A percentile compares a stretch with the other conserved stretches of the same genome.
Evolutionary conservation across 2,329 filamentous ascomycete species (phyloP).

Genomic region (Diaporthe citrichinensis): DNA sequence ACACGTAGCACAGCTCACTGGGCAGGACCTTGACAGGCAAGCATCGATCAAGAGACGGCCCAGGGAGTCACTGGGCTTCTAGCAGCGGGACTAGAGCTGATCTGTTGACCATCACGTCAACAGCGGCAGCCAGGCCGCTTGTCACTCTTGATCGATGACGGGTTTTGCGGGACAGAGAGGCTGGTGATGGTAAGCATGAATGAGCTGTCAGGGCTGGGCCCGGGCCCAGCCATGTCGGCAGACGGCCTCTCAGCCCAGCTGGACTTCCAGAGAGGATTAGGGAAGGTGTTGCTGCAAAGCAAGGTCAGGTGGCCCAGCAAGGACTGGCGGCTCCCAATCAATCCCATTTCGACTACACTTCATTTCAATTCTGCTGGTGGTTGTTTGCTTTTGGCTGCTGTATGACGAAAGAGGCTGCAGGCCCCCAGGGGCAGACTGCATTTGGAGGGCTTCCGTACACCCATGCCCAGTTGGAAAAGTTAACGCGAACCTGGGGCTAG

Average conservation of each 20-base stretch:
- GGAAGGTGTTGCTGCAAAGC: constrained; percentile 4
- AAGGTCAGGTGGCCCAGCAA: constrained; percentile 9
- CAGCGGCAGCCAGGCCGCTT: not conserved
- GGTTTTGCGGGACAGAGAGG: not conserved
- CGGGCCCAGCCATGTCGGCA: constrained; percentile 5
- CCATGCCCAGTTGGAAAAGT: not conserved
- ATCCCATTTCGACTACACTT: not conserved
- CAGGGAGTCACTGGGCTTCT: not conserved
- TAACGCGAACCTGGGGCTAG: not conserved
- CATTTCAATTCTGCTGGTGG: not conserved
- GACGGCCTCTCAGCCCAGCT: constrained; percentile 9
- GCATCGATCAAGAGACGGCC: not conserved
- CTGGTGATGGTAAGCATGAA: constrained; percentile 10
- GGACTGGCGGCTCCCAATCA: not conserved
- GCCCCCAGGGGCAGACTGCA: constrained; percentile 2
- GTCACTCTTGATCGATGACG: constrained; percentile 10
- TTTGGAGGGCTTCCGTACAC: not conserved
- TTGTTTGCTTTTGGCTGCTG: constrained; percentile 23
- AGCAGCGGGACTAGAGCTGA: constrained; percentile 9
- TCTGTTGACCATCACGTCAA: constrained; percentile 21
- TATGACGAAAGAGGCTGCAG: constrained; percentile 34
- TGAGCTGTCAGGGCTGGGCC: constrained; percentile 8
- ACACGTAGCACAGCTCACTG: constrained; percentile 9
- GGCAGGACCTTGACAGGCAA: constrained; percentile 13
- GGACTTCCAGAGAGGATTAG: not conserved